Evolutionary conservation across 805 yeast genomes (phyloP).

Genomic region (Zygosaccharomyces bisporus): DNA sequence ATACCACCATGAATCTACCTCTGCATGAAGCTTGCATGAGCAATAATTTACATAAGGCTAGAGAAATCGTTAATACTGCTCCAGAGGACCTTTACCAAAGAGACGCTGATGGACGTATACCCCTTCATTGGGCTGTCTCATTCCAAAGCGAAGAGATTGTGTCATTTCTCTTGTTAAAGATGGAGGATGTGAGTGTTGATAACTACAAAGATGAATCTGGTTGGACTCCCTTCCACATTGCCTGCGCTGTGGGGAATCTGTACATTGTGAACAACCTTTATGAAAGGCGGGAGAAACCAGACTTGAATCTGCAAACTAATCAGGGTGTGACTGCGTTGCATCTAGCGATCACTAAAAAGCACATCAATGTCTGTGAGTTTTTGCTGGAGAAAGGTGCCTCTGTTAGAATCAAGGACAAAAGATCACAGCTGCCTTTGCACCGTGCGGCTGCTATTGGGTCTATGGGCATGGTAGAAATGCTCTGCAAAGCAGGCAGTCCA

Average conservation of each 20-base stretch:
- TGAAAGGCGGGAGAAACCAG: constrained; percentile 48
- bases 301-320: constrained; percentile 57
- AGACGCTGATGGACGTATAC: constrained; percentile 75
- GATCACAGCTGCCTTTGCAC: constrained; percentile 65
- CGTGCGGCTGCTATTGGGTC: constrained; percentile 82
- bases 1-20: constrained; percentile 18
- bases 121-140: constrained; percentile 88
- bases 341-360: constrained; percentile 69
- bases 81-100: constrained; percentile 45
- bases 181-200: constrained; percentile 54
- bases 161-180: constrained; percentile 37
- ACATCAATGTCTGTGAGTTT: constrained; percentile 48
- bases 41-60: constrained; percentile 50
- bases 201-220: constrained; percentile 69
- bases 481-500: constrained; percentile 54
- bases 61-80: constrained; percentile 45
- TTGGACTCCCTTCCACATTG: constrained; percentile 87
- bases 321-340: constrained; percentile 74
- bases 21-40: constrained; percentile 67
- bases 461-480: constrained; percentile 48
- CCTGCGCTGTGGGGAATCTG: constrained; percentile 66
- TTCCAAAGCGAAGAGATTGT: constrained; percentile 52
- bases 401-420: constrained; percentile 61
- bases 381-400: constrained; percentile 60
- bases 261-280: constrained; percentile 51